Percentiles rank a stretch among this genome's conserved stretches.
phyloP scores from a whole-genome alignment of 257 asterid genomes.

The Jacaranda mimosifolia region DNA sequence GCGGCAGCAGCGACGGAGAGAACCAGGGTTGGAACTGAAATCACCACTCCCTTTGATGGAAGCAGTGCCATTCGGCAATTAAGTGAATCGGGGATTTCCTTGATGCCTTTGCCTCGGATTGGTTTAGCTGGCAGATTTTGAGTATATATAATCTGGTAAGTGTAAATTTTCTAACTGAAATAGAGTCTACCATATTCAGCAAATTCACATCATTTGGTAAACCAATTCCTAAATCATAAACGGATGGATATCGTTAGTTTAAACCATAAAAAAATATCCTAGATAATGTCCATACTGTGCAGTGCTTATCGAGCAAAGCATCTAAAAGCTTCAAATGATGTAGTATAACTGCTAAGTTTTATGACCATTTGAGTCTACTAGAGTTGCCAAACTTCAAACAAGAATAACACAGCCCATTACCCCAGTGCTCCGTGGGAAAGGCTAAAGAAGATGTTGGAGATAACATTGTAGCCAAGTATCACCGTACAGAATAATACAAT shows the following conservation, averaged over 20 bases:
- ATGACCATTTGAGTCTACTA: not conserved
- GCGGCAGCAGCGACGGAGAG: conserved; percentile 63
- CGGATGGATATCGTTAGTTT: not conserved
- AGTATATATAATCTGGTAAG: conserved; percentile 18
- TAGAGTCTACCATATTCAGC: not conserved
- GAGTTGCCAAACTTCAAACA: not conserved
- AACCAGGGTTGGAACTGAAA: conserved; percentile 71
- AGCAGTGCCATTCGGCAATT: conserved; percentile 53
- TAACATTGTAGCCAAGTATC: not conserved
- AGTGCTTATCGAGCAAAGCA: not conserved
- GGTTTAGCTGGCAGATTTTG: conserved; percentile 30
- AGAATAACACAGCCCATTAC: not conserved
- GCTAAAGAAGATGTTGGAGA: not conserved
- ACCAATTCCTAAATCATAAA: not conserved
- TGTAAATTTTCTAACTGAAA: conserved; percentile 15
- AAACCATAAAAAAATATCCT: not conserved
- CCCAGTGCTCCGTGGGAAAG: not conserved
- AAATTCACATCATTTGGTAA: conserved; percentile 24
- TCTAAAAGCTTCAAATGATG: not conserved
- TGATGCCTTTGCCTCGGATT: conserved; percentile 29
- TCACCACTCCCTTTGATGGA: conserved; percentile 74
- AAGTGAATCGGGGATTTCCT: conserved; percentile 4
- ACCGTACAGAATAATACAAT: not conserved
- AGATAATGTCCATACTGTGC: not conserved
- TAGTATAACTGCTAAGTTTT: not conserved